These are phyloP conservation scores for Gaultheria prostrata DNA, from an alignment of 148 eudicot species.

Conservation along the genomic window DNA sequence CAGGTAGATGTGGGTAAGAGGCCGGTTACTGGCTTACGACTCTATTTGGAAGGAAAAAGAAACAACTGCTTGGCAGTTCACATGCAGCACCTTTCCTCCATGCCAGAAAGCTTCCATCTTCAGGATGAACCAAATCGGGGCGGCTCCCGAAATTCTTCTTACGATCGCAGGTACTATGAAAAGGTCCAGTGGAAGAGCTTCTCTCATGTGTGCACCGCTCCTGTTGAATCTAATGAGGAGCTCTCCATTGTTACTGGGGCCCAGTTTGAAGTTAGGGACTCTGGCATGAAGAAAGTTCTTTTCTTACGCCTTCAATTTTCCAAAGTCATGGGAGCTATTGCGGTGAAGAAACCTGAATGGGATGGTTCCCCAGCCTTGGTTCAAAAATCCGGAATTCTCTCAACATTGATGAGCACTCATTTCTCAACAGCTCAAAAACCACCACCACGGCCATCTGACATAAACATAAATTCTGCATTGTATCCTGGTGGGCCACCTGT, in stretches of 20 bases:
- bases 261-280: conserved; percentile 41
- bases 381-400: conserved; percentile 44
- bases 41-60: conserved; percentile 53
- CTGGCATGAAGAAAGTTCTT: conserved; percentile 40
- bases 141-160: conserved; percentile 14
- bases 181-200: conserved; percentile 55
- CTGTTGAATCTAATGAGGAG: conserved; percentile 47
- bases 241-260: conserved; percentile 49
- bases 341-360: conserved; percentile 42
- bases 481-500: conserved; percentile 47
- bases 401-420: conserved; percentile 30
- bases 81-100: conserved; percentile 55
- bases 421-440: conserved; percentile 35
- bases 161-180: conserved; percentile 42
- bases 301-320: conserved; percentile 41
- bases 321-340: conserved; percentile 35
- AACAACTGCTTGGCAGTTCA: conserved; percentile 53
- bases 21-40: conserved; percentile 57
- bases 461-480: conserved; percentile 46
- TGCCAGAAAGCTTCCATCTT: conserved; percentile 49
- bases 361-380: conserved; percentile 38
- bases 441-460: conserved; percentile 39
- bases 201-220: conserved; percentile 56
- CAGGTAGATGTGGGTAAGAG: conserved; percentile 48
- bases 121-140: conserved; percentile 19